A percentile compares a stretch with the other conserved stretches of the same genome.
These are phyloP conservation scores for Calocybe gangraenosa DNA, from an alignment of 768 basidiomycete species.

Conservation along the genomic window DNA sequence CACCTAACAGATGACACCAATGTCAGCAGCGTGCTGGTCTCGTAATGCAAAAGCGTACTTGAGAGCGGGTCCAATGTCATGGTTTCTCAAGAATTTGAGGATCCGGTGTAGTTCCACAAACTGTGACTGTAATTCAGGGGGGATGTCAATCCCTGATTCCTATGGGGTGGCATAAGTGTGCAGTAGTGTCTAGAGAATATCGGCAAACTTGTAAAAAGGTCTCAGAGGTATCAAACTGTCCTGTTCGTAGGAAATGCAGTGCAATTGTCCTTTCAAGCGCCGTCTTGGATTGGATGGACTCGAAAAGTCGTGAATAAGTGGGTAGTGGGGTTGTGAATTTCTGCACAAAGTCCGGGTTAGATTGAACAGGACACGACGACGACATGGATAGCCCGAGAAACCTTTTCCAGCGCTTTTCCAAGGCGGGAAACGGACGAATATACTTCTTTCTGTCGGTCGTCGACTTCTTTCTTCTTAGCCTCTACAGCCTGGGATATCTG, in stretches of 20 bases:
- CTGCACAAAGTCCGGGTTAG: conserved; percentile 29
- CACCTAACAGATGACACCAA: conserved; percentile 52
- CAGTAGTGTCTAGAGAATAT: not conserved
- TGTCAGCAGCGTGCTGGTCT: conserved; percentile 3
- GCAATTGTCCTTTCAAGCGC: conserved; percentile 72
- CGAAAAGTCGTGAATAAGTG: conserved; percentile 63
- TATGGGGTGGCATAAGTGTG: conserved; percentile 22
- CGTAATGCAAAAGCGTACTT: conserved; percentile 35
- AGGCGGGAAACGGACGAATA: conserved; percentile 73
- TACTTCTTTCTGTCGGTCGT: conserved; percentile 86
- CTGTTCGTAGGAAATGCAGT: conserved; percentile 74
- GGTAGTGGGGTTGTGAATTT: conserved; percentile 59
- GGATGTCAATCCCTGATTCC: conserved; percentile 65
- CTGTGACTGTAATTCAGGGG: conserved; percentile 43
- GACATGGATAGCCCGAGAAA: conserved; percentile 24
- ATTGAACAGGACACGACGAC: not conserved
- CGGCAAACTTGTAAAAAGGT: conserved; percentile 63
- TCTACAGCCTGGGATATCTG: conserved; percentile 59
- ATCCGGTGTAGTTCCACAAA: conserved; percentile 74
- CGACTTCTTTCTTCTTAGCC: conserved; percentile 75
- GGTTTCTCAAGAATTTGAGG: conserved; percentile 57
- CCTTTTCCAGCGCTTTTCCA: conserved; percentile 92
- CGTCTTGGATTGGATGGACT: conserved; percentile 49
- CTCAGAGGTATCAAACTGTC: conserved; percentile 74
- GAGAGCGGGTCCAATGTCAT: conserved; percentile 76